Conservation (phyloP, 2,329 filamentous ascomycete genomes). For the Colletotrichum gloeosporioides region DNA sequence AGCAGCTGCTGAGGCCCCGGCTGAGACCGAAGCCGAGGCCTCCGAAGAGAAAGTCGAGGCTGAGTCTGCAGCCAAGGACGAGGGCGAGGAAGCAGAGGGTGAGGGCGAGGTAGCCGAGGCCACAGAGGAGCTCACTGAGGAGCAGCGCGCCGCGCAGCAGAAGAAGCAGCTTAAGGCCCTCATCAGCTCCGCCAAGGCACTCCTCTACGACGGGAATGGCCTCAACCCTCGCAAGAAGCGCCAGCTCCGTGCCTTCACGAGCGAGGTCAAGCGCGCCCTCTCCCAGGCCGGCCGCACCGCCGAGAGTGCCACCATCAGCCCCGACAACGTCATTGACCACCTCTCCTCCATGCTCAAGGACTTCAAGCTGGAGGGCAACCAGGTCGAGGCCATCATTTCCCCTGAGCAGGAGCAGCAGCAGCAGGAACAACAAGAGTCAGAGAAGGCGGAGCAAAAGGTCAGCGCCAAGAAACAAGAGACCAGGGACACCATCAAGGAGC, state of each 20-base stretch:
- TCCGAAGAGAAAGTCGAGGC: neutral
- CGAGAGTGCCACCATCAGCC: constrained; percentile 34
- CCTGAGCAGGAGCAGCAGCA: constrained; percentile 31
- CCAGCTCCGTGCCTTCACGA: constrained; percentile 75
- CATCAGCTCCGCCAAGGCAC: constrained; percentile 61
- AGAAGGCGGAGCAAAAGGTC: neutral
- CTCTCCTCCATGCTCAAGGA: constrained; percentile 56
- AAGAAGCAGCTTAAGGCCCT: constrained; percentile 52
- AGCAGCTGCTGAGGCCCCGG: neutral
- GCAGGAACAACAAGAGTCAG: neutral
- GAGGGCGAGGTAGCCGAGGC: constrained; percentile 17
- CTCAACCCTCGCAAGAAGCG: constrained; percentile 77
- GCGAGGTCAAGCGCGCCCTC: constrained; percentile 68
- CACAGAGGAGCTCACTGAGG: constrained; percentile 27
- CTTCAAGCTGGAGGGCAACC: constrained; percentile 43
- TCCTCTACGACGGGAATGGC: constrained; percentile 57
- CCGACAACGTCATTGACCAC: constrained; percentile 55
- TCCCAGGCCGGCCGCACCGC: constrained; percentile 49
- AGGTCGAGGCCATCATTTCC: constrained; percentile 28
- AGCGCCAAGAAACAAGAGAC: neutral
- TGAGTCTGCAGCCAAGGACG: constrained; percentile 18
- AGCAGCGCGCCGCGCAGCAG: constrained; percentile 35
- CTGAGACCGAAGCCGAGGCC: neutral
- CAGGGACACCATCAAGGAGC: neutral
- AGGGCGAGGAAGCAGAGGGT: constrained; percentile 24